phyloP scores from a whole-genome alignment of 805 yeast species.

The Spathaspora boniae region DNA sequence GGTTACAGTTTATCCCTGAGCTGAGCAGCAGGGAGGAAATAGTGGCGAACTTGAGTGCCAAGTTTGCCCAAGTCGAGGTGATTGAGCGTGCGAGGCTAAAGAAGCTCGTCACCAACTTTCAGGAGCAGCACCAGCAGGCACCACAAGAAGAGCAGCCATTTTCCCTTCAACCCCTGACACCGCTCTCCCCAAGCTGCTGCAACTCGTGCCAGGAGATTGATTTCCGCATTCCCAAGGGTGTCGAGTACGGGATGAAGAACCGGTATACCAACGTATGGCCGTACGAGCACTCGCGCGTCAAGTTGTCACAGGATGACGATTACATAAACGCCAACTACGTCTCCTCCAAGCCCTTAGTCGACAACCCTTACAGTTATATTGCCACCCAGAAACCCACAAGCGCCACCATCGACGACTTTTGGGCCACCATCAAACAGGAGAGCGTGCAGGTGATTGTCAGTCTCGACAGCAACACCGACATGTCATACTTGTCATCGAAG shows the following conservation, averaged over 20 bases:
- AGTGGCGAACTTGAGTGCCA: slow-evolving; percentile 20
- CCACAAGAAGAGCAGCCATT: not conserved
- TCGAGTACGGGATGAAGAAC: slow-evolving; percentile 44
- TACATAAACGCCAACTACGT: slow-evolving; percentile 47
- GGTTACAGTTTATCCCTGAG: slow-evolving; percentile 26
- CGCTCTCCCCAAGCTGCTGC: slow-evolving; percentile 39
- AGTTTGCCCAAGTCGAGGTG: slow-evolving; percentile 37
- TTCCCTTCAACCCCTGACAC: slow-evolving; percentile 14
- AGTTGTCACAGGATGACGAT: slow-evolving; percentile 28
- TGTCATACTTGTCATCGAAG: slow-evolving; percentile 6
- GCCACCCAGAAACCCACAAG: slow-evolving; percentile 46
- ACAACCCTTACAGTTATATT: slow-evolving; percentile 26
- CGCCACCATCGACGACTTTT: slow-evolving; percentile 41
- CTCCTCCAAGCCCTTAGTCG: slow-evolving; percentile 21
- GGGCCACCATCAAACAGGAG: slow-evolving; percentile 36
- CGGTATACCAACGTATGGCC: slow-evolving; percentile 48
- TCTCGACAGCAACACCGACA: slow-evolving; percentile 11
- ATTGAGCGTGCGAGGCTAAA: slow-evolving; percentile 31
- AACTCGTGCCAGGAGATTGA: slow-evolving; percentile 39
- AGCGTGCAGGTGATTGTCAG: slow-evolving; percentile 28
- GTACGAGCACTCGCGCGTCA: slow-evolving; percentile 46
- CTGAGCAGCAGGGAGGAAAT: slow-evolving; percentile 17
- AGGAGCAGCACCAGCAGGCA: not conserved
- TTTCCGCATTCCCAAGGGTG: slow-evolving; percentile 40
- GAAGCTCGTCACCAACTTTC: slow-evolving; percentile 22